Percentiles rank a stretch among this genome's conserved stretches.
Conservation (phyloP, 2,329 filamentous ascomycete genomes). For the Aureobasidium zeae region DNA sequence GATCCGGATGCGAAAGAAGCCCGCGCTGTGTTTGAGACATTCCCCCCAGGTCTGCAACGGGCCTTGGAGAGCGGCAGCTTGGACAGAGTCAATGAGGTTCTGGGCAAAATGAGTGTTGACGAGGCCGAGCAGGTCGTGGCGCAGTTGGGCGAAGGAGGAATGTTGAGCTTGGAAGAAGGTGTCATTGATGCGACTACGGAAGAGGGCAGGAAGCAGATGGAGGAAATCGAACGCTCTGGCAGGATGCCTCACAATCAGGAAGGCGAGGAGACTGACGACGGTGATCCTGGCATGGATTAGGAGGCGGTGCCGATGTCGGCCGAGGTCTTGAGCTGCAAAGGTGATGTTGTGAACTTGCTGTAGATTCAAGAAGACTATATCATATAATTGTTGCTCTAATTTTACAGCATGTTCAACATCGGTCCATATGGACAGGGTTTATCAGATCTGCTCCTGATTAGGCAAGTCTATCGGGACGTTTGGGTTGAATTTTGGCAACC, state of each 20-base stretch:
- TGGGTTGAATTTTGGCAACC: no score
- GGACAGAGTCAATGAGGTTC: slow-evolving; percentile 78
- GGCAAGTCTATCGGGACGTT: no score
- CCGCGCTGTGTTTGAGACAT: slow-evolving; percentile 71
- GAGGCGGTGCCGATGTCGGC: not conserved
- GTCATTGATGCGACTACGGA: slow-evolving; percentile 74
- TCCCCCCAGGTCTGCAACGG: slow-evolving; percentile 68
- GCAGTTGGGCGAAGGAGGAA: slow-evolving; percentile 71
- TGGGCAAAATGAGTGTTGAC: slow-evolving; percentile 79
- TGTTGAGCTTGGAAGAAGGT: slow-evolving; percentile 82
- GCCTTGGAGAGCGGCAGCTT: slow-evolving; percentile 83
- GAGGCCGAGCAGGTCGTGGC: slow-evolving; percentile 80
- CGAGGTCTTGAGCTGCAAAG: no score
- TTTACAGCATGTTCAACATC: no score
- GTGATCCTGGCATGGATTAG: slow-evolving; percentile 31
- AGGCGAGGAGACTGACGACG: slow-evolving; percentile 39
- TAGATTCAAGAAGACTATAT: no score
- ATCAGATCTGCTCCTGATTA: no score
- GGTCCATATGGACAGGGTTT: no score
- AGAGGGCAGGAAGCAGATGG: slow-evolving; percentile 29
- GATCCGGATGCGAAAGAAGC: slow-evolving; percentile 51
- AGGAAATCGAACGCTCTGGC: slow-evolving; percentile 55
- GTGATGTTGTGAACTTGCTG: no score
- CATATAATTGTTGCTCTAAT: no score
- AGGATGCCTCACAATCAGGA: slow-evolving; percentile 67